These are phyloP conservation scores for Purpureocillium lavendulum DNA, from an alignment of 2,329 filamentous ascomycete genomes.

Conservation along the genomic window DNA sequence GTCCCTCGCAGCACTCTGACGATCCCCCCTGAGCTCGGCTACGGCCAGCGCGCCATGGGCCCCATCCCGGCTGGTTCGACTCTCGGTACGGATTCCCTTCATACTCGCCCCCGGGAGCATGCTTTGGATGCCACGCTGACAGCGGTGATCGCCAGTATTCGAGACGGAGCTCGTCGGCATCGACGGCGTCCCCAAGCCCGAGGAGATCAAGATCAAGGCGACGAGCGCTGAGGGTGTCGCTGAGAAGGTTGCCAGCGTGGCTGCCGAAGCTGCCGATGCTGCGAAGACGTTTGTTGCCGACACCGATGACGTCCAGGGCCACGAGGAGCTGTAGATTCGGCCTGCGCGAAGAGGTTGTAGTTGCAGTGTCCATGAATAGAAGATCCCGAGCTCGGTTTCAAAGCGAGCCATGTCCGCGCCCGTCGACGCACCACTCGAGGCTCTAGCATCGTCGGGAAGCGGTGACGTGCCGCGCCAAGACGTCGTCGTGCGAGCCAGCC, in stretches of 20 bases:
- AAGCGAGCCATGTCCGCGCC: too few relatives aligned
- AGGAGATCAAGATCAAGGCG: slow-evolving; percentile 22
- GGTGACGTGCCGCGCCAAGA: too few relatives aligned
- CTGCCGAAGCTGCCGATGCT: slow-evolving; percentile 17
- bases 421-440: too few relatives aligned
- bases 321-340: slow-evolving; percentile 46
- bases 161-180: slow-evolving; percentile 87
- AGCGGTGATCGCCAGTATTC: slow-evolving; percentile 51
- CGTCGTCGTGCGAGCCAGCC: too few relatives aligned
- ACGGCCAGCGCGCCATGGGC: slow-evolving; percentile 67
- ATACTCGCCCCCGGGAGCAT: slow-evolving; percentile 5
- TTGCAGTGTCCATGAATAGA: too few relatives aligned
- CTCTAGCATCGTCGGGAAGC: too few relatives aligned
- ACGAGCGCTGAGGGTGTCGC: slow-evolving; percentile 11
- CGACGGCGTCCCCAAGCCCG: slow-evolving; percentile 51
- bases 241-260: slow-evolving; percentile 13
- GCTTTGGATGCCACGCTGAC: slow-evolving; percentile 9
- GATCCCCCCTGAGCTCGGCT: slow-evolving; percentile 79
- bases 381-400: too few relatives aligned
- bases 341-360: too few relatives aligned
- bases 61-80: slow-evolving; percentile 79
- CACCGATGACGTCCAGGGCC: slow-evolving; percentile 46
- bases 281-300: slow-evolving; percentile 44
- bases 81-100: slow-evolving; percentile 45
- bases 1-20: slow-evolving; percentile 57